Evolutionary conservation across 2,329 filamentous ascomycete genomes (phyloP).

Genomic region (Aspergillus fumigatiaffinis): DNA sequence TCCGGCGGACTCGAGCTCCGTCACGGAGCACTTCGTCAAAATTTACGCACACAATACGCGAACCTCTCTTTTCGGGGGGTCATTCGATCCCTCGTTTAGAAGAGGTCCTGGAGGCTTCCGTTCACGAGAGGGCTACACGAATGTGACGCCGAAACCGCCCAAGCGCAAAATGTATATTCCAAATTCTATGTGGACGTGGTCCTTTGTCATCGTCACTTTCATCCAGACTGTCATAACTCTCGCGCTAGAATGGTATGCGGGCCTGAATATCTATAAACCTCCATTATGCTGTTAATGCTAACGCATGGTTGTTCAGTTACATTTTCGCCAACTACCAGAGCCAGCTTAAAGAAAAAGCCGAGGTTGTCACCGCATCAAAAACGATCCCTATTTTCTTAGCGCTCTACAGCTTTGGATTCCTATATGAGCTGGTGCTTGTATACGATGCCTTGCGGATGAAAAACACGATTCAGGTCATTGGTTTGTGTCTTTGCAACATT

Average conservation of each 20-base stretch:
- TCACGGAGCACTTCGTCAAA: conserved; percentile 45
- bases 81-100: conserved; percentile 49
- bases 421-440: conserved; percentile 84
- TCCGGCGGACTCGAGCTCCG: conserved; percentile 33
- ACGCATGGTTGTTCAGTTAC: conserved; percentile 56
- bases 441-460: conserved; percentile 92
- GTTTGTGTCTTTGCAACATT: conserved; percentile 86
- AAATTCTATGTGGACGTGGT: conserved; percentile 81
- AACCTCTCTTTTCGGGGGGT: conserved; percentile 57
- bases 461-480: conserved; percentile 98
- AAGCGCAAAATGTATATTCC: conserved; percentile 66
- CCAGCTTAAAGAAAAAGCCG: conserved; percentile 42
- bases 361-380: conserved; percentile 43
- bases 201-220: conserved; percentile 70
- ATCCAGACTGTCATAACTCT: conserved; percentile 77
- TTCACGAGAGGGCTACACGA: conserved; percentile 49
- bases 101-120: conserved; percentile 48
- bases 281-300: not conserved
- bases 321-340: conserved; percentile 83
- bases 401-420: conserved; percentile 93
- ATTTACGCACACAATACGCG: conserved; percentile 55
- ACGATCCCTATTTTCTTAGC: conserved; percentile 93
- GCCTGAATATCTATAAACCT: not conserved
- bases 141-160: conserved; percentile 30
- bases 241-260: conserved; percentile 76